These are phyloP conservation scores for Debaryomyces castellii DNA, from an alignment of 805 yeast genomes.

Conservation along the genomic window DNA sequence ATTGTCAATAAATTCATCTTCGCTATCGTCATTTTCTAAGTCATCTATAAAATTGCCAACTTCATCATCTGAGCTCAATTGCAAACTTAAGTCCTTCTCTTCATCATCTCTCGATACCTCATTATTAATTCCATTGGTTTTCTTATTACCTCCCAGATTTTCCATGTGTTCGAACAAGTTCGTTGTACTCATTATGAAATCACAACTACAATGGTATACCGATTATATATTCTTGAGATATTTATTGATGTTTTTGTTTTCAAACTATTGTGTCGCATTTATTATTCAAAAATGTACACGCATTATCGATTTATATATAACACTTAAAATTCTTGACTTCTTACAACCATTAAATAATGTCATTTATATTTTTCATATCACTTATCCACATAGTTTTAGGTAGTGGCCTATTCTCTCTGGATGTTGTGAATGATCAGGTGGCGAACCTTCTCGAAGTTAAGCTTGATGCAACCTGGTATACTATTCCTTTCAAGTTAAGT, in stretches of 20 bases:
- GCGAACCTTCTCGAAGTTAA: neutral
- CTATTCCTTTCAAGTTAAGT: constrained; percentile 41
- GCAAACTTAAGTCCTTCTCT: constrained; percentile 8
- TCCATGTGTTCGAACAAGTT: neutral
- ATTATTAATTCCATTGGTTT: neutral
- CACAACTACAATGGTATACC: no score
- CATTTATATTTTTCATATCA: neutral
- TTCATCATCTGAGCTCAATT: constrained; percentile 10
- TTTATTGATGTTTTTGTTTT: neutral
- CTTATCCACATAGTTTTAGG: neutral
- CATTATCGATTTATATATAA: neutral
- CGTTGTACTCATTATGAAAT: neutral
- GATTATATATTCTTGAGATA: no score
- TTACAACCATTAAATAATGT: neutral
- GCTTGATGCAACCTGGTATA: constrained; percentile 37
- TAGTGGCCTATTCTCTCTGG: neutral
- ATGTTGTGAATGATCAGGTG: neutral
- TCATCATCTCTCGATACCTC: neutral
- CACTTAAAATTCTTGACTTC: neutral
- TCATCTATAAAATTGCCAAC: constrained; percentile 8
- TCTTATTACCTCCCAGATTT: neutral
- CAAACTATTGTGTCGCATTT: neutral
- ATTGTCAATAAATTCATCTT: constrained; percentile 16
- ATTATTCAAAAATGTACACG: neutral
- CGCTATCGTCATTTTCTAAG: constrained; percentile 5